Base-by-base conservation (phyloP, 306 rosid genomes). In the Abrus pulchellus region DNA sequence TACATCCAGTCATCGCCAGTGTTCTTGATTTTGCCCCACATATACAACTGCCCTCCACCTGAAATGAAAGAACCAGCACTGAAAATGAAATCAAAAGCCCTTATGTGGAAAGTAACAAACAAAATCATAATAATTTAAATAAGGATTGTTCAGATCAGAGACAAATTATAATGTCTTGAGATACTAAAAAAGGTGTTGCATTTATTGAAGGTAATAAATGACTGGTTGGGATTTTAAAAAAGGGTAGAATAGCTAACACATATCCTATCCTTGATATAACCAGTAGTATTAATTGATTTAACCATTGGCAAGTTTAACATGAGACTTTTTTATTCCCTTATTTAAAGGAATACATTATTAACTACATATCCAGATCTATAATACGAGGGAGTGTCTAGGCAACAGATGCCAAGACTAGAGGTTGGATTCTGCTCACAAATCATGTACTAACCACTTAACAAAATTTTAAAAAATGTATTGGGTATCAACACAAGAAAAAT, bases 1-100 rank as follows among this genome's bases (percentile, higher is more conserved):
- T 95, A 95, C 99, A 95, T 95, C 99, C 97, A 95, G 82, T 95
- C 99, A 86, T 95, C 99, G n/a, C 99, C 99, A 0, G 93, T 77
- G 69, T 44, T 89, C 83, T 95, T 95, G 59, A 95, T 56, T 89
- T 95, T 95, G 27, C 99, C 99, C 99, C 99, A 95, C 97, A 95
- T 92, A 67, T 95, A 95, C 84, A 95, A 73, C 81, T 95, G 99
- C 59, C 99, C 99, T 50, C 99, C 98, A 76, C 90, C 99, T 95
- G 88, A 56, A 84, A 87, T 52, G 70, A 11, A 45, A 60, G 74
- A 73, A 28, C 74, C 30, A 28, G 44, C 20, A 65, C 14, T 77
- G 32, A 65, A n/a, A 38, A 54, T 48, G 30, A 59, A n/a, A 29
- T 44, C 38, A 59, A 82, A 79, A 36, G 36, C 47, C 54, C 34